These are phyloP conservation scores for Aspergillus hortae DNA, from an alignment of 2,329 filamentous ascomycete species.

Conservation along the genomic window DNA sequence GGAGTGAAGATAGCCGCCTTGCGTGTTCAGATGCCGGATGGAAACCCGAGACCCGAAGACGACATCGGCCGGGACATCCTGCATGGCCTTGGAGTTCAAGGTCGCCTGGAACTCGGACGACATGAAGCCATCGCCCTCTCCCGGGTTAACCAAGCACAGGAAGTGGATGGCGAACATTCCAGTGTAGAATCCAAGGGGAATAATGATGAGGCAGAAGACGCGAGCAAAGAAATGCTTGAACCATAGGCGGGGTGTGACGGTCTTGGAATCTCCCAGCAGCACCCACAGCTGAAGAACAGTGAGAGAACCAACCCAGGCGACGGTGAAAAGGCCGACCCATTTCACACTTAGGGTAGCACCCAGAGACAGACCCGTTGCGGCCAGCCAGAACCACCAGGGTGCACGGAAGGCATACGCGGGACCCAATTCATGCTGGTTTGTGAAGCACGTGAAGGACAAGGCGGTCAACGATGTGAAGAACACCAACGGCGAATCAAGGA, in stretches of 20 bases:
- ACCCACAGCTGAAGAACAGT: conserved; percentile 94
- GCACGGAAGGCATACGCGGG: conserved; percentile 81
- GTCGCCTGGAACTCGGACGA: conserved; percentile 98
- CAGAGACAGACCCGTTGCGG: conserved; percentile 77
- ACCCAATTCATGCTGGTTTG: conserved; percentile 93
- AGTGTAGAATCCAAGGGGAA: conserved; percentile 88
- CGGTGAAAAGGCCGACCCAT: conserved; percentile 98
- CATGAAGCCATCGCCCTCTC: conserved; percentile 98
- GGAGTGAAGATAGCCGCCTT: conserved; percentile 95
- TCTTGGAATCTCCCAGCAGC: conserved; percentile 81
- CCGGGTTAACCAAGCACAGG: conserved; percentile 84
- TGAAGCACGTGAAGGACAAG: conserved; percentile 86
- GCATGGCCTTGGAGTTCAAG: conserved; percentile 93
- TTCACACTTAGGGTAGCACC: conserved; percentile 94
- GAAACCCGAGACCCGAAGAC: conserved; percentile 81
- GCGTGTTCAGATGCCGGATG: conserved; percentile 92
- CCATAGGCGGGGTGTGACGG: conserved; percentile 79
- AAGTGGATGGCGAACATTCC: conserved; percentile 98
- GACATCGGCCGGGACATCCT: conserved; percentile 88
- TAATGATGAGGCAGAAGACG: conserved; percentile 83
- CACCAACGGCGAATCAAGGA: conserved; percentile 92
- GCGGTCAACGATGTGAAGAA: conserved; percentile 90
- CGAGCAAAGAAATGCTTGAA: conserved; percentile 93
- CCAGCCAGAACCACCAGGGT: conserved; percentile 98
- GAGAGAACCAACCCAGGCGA: conserved; percentile 92